A percentile compares a stretch with the other conserved stretches of the same genome.
These are phyloP conservation scores for Vanrija humicola DNA, from an alignment of 1,284 basidiomycete species.

Conservation along the genomic window DNA sequence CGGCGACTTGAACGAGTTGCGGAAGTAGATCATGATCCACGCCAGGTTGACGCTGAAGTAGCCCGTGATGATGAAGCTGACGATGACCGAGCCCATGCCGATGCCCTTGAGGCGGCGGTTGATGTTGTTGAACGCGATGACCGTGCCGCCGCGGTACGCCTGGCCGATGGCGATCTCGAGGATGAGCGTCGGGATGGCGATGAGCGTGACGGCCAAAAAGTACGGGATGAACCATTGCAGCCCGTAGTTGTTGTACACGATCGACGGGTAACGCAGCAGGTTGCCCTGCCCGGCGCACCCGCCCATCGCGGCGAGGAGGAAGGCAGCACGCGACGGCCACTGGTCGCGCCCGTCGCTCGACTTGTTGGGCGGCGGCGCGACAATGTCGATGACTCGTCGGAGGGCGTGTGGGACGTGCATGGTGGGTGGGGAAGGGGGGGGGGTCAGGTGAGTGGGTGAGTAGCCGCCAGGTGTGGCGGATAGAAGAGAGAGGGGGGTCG, in stretches of 20 bases:
- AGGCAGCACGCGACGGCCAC: conserved; percentile 24
- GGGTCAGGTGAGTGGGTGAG: no score
- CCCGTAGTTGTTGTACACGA: conserved; percentile 28
- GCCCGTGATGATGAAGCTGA: conserved; percentile 21
- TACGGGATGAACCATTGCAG: conserved; percentile 30
- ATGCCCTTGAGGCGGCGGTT: conserved; percentile 20
- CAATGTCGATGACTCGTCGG: conserved; percentile 2
- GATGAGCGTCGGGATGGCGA: conserved; percentile 24
- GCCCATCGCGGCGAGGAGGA: conserved; percentile 27
- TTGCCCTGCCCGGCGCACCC: conserved; percentile 27
- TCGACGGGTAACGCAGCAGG: conserved; percentile 23
- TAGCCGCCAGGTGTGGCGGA: no score
- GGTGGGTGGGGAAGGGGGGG: not conserved
- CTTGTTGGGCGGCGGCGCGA: conserved; percentile 18
- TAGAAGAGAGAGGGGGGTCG: no score
- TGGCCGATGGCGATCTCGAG: conserved; percentile 24
- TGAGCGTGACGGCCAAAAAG: conserved; percentile 20
- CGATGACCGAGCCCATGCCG: conserved; percentile 20
- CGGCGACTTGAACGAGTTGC: conserved; percentile 18
- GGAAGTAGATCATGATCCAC: conserved; percentile 28
- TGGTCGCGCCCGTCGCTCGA: conserved; percentile 21
- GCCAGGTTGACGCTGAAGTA: conserved; percentile 30
- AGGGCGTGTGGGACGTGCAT: conserved; percentile 1
- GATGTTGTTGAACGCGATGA: conserved; percentile 27
- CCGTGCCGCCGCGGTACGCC: conserved; percentile 24